Conservation (phyloP, 192 early-diverging fungal species). For the Jimgerdemannia lactiflua region DNA sequence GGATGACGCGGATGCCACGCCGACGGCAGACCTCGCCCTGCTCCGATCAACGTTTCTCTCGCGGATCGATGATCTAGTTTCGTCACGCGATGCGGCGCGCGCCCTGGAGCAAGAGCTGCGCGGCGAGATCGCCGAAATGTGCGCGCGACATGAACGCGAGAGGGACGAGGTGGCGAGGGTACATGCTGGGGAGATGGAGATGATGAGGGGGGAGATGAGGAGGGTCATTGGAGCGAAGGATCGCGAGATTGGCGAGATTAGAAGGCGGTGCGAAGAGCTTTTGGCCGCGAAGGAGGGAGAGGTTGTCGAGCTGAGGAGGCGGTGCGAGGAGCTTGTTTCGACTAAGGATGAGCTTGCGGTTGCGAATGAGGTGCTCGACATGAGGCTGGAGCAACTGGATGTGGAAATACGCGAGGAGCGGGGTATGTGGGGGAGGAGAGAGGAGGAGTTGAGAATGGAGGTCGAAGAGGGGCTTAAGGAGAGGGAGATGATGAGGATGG, state of each 20-base stretch:
- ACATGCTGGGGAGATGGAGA: neutral
- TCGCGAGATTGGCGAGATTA: neutral
- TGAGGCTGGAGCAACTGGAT: neutral
- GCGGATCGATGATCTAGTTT: neutral
- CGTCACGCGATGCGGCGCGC: neutral
- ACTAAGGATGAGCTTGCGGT: too few relatives aligned
- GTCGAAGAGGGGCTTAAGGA: neutral
- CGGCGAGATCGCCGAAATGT: neutral
- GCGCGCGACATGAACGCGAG: neutral
- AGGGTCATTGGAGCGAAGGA: neutral
- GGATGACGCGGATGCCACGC: neutral
- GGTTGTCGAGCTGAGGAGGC: neutral
- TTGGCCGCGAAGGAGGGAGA: neutral
- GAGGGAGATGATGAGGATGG: neutral
- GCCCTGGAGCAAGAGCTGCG: neutral
- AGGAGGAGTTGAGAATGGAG: neutral
- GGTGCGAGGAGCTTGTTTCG: neutral
- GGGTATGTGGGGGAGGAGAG: neutral
- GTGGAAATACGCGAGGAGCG: neutral
- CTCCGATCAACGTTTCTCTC: neutral
- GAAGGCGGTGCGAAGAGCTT: neutral
- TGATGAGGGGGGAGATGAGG: neutral
- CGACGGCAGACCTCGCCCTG: neutral
- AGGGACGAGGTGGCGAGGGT: neutral
- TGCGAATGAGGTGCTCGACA: too few relatives aligned